A percentile compares a stretch with the other conserved stretches of the same genome.
phyloP scores from a whole-genome alignment of 768 basidiomycete species.

The Boletus speciosus region DNA sequence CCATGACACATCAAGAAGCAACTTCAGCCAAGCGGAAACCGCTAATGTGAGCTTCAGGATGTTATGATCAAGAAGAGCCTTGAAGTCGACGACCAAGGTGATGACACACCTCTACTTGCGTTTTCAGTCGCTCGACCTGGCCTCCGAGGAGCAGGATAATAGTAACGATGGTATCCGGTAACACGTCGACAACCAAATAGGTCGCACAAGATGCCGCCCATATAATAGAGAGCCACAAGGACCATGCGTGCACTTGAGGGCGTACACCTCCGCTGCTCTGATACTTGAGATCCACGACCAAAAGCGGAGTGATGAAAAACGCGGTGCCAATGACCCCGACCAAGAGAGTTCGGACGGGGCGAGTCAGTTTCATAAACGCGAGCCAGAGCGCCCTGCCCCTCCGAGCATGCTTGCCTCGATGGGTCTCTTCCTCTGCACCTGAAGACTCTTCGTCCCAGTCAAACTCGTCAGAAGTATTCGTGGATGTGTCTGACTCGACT shows the following conservation, averaged over 20 bases:
- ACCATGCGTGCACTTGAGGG: slow-evolving; percentile 59
- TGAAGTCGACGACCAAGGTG: not conserved
- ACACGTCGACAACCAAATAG: slow-evolving; percentile 59
- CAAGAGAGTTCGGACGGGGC: slow-evolving; percentile 55
- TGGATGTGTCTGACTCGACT: slow-evolving; percentile 39
- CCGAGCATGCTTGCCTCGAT: slow-evolving; percentile 44
- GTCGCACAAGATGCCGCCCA: slow-evolving; percentile 64
- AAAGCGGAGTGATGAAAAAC: slow-evolving; percentile 64
- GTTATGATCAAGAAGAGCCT: not conserved
- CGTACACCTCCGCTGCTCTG: slow-evolving; percentile 39
- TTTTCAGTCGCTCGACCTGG: slow-evolving; percentile 62
- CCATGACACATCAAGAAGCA: slow-evolving; percentile 63
- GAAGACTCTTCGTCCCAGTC: slow-evolving; percentile 63
- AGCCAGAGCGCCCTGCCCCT: slow-evolving; percentile 62
- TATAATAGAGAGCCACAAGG: slow-evolving; percentile 64
- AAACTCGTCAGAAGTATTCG: slow-evolving; percentile 66
- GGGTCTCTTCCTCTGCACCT: slow-evolving; percentile 27
- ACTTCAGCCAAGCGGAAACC: slow-evolving; percentile 68
- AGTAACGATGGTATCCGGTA: slow-evolving; percentile 54
- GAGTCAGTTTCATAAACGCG: slow-evolving; percentile 63
- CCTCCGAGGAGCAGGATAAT: slow-evolving; percentile 54
- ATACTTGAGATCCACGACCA: slow-evolving; percentile 67
- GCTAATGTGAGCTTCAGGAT: slow-evolving; percentile 55
- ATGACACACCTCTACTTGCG: slow-evolving; percentile 57
- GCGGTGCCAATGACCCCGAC: slow-evolving; percentile 56